Evolutionary conservation across 176 grass and related monocot genomes (phyloP).

Genomic region (Aegilops longissima): DNA sequence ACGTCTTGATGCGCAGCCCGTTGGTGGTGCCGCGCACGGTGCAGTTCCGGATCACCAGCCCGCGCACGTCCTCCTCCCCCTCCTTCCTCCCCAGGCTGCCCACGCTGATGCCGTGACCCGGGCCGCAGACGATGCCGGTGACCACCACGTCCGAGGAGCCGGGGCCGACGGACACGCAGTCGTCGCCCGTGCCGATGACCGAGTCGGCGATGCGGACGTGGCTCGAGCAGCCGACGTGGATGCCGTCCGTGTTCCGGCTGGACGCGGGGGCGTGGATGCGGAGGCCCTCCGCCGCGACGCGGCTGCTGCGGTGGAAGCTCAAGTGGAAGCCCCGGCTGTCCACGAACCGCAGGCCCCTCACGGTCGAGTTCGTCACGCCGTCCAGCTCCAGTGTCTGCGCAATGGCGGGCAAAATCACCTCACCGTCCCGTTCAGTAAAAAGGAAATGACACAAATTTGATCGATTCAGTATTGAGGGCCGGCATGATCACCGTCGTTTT

Average conservation of each 20-base stretch:
- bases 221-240: constrained; percentile 44
- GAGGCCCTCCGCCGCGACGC: constrained; percentile 10
- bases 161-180: constrained; percentile 63
- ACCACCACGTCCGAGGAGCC: constrained; percentile 37
- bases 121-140: constrained; percentile 44
- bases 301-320: constrained; percentile 29
- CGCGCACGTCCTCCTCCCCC: constrained; percentile 32
- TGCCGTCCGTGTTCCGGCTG: constrained; percentile 75
- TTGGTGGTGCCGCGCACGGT: constrained; percentile 43
- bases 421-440: background rate
- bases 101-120: constrained; percentile 70
- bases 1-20: constrained; percentile 77
- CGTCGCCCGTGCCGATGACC: constrained; percentile 59
- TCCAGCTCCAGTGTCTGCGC: constrained; percentile 23
- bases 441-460: background rate
- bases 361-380: constrained; percentile 24
- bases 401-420: background rate
- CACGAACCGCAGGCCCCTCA: constrained; percentile 17
- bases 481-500: constrained; percentile 10
- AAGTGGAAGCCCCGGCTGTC: constrained; percentile 60
- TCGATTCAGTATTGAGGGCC: background rate
- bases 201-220: constrained; percentile 40
- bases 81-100: constrained; percentile 52
- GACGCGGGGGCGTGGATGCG: constrained; percentile 31
- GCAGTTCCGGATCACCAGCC: constrained; percentile 36